phyloP scores from a whole-genome alignment of 2,329 filamentous ascomycete species.

The Polychaeton citri region DNA sequence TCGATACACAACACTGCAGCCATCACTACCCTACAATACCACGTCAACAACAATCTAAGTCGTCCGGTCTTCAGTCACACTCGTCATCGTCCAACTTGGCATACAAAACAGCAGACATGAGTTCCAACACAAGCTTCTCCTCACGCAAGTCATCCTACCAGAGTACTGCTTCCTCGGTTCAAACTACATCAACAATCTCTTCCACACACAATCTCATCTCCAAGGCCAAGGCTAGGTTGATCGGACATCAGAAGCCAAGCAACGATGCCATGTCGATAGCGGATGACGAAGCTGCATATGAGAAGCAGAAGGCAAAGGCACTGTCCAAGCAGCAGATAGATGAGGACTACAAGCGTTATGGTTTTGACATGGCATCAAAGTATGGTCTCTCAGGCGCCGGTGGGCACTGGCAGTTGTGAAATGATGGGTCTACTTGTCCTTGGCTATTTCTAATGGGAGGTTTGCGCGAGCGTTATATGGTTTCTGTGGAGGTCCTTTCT shows the following conservation, averaged over 20 bases:
- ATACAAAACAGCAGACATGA: background rate
- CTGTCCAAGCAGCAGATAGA: background rate
- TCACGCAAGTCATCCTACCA: background rate
- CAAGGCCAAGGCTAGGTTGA: background rate
- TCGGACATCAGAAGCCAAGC: background rate
- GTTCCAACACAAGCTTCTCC: background rate
- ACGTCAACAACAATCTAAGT: too few relatives aligned
- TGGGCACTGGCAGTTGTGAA: too few relatives aligned
- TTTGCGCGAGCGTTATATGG: too few relatives aligned
- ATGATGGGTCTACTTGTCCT: too few relatives aligned
- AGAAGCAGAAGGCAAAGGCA: background rate
- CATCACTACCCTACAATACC: too few relatives aligned
- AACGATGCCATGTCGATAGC: constrained; percentile 1
- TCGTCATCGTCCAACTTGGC: too few relatives aligned
- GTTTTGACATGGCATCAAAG: background rate
- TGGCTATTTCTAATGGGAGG: too few relatives aligned
- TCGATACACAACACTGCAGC: too few relatives aligned
- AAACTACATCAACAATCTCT: background rate
- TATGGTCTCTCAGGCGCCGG: too few relatives aligned
- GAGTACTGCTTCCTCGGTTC: background rate
- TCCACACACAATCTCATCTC: background rate
- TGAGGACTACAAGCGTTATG: background rate
- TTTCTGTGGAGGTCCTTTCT: too few relatives aligned
- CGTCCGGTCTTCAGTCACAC: too few relatives aligned
- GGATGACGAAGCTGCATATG: constrained; percentile 1